These are phyloP conservation scores for Juglanconis oblonga DNA, from an alignment of 2,329 filamentous ascomycete species.

Conservation along the genomic window DNA sequence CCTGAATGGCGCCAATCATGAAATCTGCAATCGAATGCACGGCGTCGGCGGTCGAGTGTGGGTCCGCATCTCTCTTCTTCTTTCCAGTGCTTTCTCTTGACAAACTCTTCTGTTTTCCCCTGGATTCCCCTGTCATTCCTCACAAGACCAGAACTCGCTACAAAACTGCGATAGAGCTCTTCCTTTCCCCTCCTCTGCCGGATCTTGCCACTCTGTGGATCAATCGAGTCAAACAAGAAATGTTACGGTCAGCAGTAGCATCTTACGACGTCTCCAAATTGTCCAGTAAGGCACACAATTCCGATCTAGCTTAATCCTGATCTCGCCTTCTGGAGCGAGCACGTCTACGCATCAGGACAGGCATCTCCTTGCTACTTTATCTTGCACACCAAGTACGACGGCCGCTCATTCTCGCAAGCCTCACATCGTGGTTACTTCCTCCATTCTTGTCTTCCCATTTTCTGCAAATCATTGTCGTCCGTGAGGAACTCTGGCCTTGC, in stretches of 20 bases:
- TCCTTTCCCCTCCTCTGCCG: background rate
- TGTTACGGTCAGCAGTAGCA: conserved; percentile 9
- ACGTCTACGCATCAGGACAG: conserved; percentile 6
- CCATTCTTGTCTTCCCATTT: conserved; percentile 1
- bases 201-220: background rate
- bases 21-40: conserved; percentile 5
- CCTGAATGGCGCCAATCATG: conserved; percentile 1
- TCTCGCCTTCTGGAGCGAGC: background rate
- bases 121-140: background rate
- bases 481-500: background rate
- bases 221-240: conserved; percentile 3
- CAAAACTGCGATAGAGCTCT: background rate
- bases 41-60: conserved; percentile 1
- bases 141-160: background rate
- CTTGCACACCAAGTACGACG: conserved; percentile 5
- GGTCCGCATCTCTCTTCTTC: conserved; percentile 7
- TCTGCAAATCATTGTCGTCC: conserved; percentile 2
- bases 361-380: conserved; percentile 18
- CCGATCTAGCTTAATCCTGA: background rate
- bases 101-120: conserved; percentile 1
- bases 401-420: conserved; percentile 15
- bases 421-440: conserved; percentile 12
- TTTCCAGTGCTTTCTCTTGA: background rate
- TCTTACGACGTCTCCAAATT: conserved; percentile 3
- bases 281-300: conserved; percentile 2